Evolutionary conservation across 2,329 filamentous ascomycete genomes (phyloP).

Genomic region (Acrocalymma vagum): DNA sequence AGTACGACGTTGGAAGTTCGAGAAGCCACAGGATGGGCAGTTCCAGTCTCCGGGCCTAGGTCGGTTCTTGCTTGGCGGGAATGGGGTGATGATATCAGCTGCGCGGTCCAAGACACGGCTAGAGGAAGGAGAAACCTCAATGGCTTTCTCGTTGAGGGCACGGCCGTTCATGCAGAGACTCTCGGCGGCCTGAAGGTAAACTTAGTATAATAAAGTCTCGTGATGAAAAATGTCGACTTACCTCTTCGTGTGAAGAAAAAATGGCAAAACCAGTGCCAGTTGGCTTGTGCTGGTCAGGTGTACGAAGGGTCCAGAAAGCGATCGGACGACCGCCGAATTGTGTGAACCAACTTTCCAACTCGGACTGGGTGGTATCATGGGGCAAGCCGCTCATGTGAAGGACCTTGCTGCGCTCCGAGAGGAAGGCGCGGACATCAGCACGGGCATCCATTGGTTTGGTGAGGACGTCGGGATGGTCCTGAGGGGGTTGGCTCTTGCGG

Average conservation of each 20-base stretch:
- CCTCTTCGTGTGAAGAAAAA: conserved; percentile 99
- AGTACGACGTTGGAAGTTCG: conserved; percentile 98
- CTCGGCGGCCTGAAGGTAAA: conserved; percentile 81
- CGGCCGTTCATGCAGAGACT: conserved; percentile 99
- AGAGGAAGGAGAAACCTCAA: conserved; percentile 98
- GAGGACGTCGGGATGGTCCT: conserved; percentile 94
- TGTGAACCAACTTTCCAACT: conserved; percentile 99
- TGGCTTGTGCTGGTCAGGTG: conserved; percentile 99
- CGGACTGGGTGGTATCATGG: conserved; percentile 97
- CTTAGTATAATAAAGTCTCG: conserved; percentile 17
- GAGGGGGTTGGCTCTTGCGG: conserved; percentile 91
- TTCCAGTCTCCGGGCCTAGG: conserved; percentile 98
- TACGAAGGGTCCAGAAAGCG: conserved; percentile 98
- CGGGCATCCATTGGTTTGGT: conserved; percentile 96
- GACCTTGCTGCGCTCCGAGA: conserved; percentile 96
- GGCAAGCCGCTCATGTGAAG: conserved; percentile 97
- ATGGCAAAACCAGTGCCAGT: conserved; percentile 98
- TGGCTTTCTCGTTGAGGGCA: conserved; percentile 97
- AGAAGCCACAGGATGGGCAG: conserved; percentile 97
- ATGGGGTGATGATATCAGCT: conserved; percentile 93
- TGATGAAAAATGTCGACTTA: conserved; percentile 55
- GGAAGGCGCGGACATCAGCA: conserved; percentile 93
- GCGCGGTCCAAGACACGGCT: conserved; percentile 95
- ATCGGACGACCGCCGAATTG: conserved; percentile 98
- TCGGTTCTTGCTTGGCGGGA: conserved; percentile 98